Evolutionary conservation across 148 eudicot species (phyloP).

Genomic region (Rhododendron simsii): DNA sequence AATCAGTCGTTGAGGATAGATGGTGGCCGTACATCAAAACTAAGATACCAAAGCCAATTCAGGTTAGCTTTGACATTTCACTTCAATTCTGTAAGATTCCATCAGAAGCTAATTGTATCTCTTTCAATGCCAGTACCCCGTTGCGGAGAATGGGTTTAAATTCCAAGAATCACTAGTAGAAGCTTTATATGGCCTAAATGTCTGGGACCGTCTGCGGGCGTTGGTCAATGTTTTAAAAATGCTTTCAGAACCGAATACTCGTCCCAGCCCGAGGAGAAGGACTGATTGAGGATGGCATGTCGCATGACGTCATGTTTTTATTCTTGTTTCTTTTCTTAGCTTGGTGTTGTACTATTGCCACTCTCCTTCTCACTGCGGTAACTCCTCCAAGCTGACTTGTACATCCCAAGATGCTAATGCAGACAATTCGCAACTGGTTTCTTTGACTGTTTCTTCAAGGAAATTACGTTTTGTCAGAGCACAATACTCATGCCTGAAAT

Average conservation of each 20-base stretch:
- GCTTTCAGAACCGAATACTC: conserved; percentile 51
- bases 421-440: neutral
- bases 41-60: conserved; percentile 89
- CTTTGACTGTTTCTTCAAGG: neutral
- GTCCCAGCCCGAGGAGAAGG: conserved; percentile 37
- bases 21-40: conserved; percentile 97
- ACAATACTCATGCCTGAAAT: neutral
- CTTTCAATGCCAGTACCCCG: conserved; percentile 64
- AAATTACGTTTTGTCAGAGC: neutral
- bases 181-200: conserved; percentile 72
- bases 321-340: neutral
- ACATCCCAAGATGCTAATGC: neutral
- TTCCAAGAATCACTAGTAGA: conserved; percentile 87
- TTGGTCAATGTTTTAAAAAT: conserved; percentile 68
- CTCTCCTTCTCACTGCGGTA: neutral
- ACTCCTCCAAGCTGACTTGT: neutral
- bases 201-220: conserved; percentile 91
- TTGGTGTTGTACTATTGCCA: neutral
- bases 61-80: conserved; percentile 36
- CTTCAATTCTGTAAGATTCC: neutral
- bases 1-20: conserved; percentile 90
- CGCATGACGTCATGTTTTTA: neutral
- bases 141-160: conserved; percentile 76
- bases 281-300: conserved; percentile 23
- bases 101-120: neutral